Conservation (phyloP, 805 yeast genomes). For the Teunomyces stri region DNA sequence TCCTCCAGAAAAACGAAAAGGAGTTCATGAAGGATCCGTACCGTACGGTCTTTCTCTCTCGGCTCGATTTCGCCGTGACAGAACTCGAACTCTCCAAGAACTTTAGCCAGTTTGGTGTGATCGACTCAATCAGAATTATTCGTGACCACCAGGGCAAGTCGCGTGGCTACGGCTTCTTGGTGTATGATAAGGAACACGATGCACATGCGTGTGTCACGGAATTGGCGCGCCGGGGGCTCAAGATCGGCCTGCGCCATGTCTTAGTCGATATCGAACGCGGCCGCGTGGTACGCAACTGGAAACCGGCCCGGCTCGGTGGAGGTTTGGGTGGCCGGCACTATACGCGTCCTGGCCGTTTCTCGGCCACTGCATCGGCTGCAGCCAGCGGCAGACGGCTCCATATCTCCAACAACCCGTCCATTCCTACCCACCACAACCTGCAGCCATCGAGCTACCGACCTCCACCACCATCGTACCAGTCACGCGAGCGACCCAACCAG, state of each 20-base stretch:
- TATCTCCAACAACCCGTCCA: conserved; percentile 1
- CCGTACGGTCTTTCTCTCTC: conserved; percentile 71
- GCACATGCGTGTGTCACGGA: conserved; percentile 62
- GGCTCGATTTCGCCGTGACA: conserved; percentile 61
- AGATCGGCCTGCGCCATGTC: conserved; percentile 44
- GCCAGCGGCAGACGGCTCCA: conserved; percentile 23
- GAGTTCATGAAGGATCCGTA: conserved; percentile 57
- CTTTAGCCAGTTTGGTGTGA: conserved; percentile 65
- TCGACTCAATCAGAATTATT: conserved; percentile 50
- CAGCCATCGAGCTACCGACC: background rate
- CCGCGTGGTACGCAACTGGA: conserved; percentile 62
- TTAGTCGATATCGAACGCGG: conserved; percentile 76
- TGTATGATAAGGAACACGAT: conserved; percentile 59
- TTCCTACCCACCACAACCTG: background rate
- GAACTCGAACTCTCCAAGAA: conserved; percentile 67
- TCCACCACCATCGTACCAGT: conserved; percentile 1
- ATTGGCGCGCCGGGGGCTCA: conserved; percentile 45
- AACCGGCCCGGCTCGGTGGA: conserved; percentile 79
- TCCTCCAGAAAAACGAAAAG: conserved; percentile 28
- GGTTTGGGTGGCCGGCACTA: conserved; percentile 88
- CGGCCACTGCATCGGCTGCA: conserved; percentile 34
- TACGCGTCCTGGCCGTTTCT: conserved; percentile 30
- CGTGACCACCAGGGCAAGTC: conserved; percentile 47
- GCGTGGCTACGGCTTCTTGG: conserved; percentile 82
- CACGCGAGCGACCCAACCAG: conserved; percentile 2